A percentile compares a stretch with the other conserved stretches of the same genome.
Conservation (phyloP, 2,329 filamentous ascomycete genomes). For the Xylariales sp. region DNA sequence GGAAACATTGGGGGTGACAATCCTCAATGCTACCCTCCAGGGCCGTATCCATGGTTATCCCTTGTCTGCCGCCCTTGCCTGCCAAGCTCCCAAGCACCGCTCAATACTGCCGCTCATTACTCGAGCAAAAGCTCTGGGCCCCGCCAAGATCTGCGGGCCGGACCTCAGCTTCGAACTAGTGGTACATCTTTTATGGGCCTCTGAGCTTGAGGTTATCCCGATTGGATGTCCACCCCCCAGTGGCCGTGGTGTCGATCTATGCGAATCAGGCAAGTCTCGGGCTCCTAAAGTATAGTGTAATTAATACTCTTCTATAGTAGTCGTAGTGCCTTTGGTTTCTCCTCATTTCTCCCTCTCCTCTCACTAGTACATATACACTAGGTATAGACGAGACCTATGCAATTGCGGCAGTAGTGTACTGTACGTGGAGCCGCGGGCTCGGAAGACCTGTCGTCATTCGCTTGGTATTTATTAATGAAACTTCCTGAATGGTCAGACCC, state of each 20-base stretch:
- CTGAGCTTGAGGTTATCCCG: conserved; percentile 15
- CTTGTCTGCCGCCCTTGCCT: conserved; percentile 12
- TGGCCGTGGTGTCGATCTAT: conserved; percentile 13
- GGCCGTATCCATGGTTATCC: background rate
- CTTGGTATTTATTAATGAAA: conserved; percentile 14
- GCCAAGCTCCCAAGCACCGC: conserved; percentile 14
- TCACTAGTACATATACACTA: too few species aligned
- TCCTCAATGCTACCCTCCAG: background rate
- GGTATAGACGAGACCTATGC: background rate
- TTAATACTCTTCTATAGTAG: conserved; percentile 9
- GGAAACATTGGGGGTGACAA: background rate
- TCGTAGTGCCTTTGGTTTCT: conserved; percentile 1
- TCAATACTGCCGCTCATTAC: background rate
- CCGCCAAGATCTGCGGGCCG: conserved; percentile 32
- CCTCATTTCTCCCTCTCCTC: conserved; percentile 13
- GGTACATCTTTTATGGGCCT: conserved; percentile 28
- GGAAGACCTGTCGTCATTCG: conserved; percentile 5
- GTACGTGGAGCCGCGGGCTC: background rate
- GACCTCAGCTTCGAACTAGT: conserved; percentile 35
- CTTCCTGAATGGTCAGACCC: conserved; percentile 17
- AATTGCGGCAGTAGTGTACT: background rate
- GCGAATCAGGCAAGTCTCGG: conserved; percentile 27
- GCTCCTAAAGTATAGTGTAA: conserved; percentile 15
- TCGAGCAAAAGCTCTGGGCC: background rate
- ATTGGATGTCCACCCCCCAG: conserved; percentile 21